phyloP scores from a whole-genome alignment of 2,329 filamentous ascomycete species.

The Botrytis sinoallii region DNA sequence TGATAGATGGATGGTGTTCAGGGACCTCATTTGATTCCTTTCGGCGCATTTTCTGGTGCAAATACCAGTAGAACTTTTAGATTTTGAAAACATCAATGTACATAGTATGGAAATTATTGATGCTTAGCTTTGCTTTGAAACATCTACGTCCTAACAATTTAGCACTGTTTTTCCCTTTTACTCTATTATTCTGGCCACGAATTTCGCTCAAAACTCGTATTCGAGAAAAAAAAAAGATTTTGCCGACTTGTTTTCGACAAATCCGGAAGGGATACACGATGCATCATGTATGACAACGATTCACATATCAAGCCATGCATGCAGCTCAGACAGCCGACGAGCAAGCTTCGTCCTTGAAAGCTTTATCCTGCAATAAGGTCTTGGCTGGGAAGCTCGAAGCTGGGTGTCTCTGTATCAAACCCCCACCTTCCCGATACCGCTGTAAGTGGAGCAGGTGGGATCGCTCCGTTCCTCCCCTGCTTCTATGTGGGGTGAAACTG shows the following conservation, averaged over 20 bases:
- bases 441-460: background rate
- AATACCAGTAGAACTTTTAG: background rate
- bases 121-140: background rate
- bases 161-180: background rate
- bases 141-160: background rate
- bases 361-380: background rate
- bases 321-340: background rate
- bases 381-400: background rate
- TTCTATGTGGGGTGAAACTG: background rate
- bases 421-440: background rate
- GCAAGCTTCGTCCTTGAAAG: background rate
- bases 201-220: background rate
- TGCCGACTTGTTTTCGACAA: background rate
- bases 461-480: background rate
- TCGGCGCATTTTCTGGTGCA: background rate
- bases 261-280: background rate
- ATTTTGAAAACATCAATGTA: background rate
- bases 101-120: background rate
- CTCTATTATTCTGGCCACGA: background rate
- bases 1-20: background rate
- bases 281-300: background rate
- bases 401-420: constrained; percentile 7
- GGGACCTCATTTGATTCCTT: background rate
- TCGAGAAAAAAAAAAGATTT: background rate
- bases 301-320: background rate